These are phyloP conservation scores for Beauveria asiatica DNA, from an alignment of 2,329 filamentous ascomycete species.

Conservation along the genomic window DNA sequence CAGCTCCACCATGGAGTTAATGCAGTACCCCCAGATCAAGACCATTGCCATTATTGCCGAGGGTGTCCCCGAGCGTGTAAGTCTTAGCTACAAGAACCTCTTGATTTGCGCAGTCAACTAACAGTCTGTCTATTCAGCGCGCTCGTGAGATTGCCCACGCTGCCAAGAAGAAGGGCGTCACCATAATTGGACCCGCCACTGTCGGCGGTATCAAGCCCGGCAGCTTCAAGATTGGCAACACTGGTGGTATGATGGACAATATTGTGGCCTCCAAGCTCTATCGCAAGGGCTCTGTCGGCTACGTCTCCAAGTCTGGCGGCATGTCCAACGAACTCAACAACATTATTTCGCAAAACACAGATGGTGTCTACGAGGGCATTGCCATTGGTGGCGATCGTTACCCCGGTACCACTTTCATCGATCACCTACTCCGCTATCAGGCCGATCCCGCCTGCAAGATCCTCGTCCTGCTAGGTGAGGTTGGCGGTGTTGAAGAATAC, in stretches of 20 bases:
- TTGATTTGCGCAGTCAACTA: conserved; percentile 10
- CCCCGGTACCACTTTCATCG: conserved; percentile 97
- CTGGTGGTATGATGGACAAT: conserved; percentile 99
- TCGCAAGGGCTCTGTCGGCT: conserved; percentile 96
- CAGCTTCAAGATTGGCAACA: conserved; percentile 99
- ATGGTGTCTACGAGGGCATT: conserved; percentile 98
- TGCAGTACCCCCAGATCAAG: conserved; percentile 95
- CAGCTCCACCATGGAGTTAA: conserved; percentile 96
- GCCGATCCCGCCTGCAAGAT: conserved; percentile 97
- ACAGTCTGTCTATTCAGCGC: conserved; percentile 45
- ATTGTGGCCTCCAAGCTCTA: conserved; percentile 99
- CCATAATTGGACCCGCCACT: conserved; percentile 96
- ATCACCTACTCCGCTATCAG: conserved; percentile 95
- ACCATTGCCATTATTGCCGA: conserved; percentile 99
- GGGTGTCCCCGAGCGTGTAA: conserved; percentile 94
- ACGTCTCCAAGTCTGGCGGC: conserved; percentile 99
- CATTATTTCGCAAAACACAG: conserved; percentile 92
- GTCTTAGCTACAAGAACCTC: conserved; percentile 20
- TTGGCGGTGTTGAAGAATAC: conserved; percentile 99
- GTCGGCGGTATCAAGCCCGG: conserved; percentile 99
- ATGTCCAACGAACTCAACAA: conserved; percentile 99
- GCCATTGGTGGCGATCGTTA: conserved; percentile 99
- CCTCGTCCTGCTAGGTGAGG: conserved; percentile 88
- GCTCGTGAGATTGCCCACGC: conserved; percentile 96
- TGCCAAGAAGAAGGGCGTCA: conserved; percentile 96